A percentile compares a stretch with the other conserved stretches of the same genome.
These are phyloP conservation scores for Chondrus crispus DNA, from an alignment of 23 red algal genomes.

Conservation along the genomic window DNA sequence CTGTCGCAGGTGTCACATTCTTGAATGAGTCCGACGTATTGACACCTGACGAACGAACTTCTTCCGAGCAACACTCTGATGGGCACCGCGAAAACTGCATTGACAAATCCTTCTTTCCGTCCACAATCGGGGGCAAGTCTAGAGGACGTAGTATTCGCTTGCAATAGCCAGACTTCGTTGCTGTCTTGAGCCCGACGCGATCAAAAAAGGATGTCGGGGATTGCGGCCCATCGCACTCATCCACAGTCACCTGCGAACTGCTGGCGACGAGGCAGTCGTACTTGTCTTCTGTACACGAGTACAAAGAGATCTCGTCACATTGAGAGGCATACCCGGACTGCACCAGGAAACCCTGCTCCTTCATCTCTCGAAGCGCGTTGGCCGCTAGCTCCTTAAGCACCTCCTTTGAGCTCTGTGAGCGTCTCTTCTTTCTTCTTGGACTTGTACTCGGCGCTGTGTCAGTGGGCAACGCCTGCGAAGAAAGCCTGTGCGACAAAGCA, in stretches of 20 bases:
- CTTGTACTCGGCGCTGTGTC: too few species aligned
- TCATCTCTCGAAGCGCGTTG: background rate
- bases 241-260: background rate
- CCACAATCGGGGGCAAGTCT: background rate
- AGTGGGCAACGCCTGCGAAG: too few species aligned
- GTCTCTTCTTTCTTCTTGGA: background rate
- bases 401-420: background rate
- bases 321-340: too few species aligned
- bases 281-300: background rate
- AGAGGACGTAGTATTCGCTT: background rate
- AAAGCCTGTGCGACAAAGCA: too few species aligned
- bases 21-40: background rate
- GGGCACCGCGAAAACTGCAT: too few species aligned
- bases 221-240: background rate
- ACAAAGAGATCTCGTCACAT: too few species aligned
- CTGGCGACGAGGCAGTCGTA: background rate
- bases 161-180: too few species aligned
- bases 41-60: too few species aligned
- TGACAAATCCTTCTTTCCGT: background rate
- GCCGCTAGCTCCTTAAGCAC: background rate
- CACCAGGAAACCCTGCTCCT: background rate
- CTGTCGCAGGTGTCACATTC: constrained; percentile 37
- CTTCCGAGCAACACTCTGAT: too few species aligned
- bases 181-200: background rate
- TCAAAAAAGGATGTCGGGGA: background rate